These are phyloP conservation scores for Populus simonii DNA, from an alignment of 345 rosid species.

Conservation along the genomic window DNA sequence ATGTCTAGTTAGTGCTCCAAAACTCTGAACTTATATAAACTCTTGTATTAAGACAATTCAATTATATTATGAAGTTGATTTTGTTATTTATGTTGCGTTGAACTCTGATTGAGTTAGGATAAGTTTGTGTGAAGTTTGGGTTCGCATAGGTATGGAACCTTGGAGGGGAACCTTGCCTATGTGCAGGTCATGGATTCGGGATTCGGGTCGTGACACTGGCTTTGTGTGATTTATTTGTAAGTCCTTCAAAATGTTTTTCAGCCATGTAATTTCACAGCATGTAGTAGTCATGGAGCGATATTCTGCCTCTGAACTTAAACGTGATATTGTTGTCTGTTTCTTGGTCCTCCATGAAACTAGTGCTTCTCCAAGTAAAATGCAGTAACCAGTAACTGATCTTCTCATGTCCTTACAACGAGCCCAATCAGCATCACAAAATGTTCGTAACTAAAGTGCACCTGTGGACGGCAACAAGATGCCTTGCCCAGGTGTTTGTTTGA, in stretches of 20 bases:
- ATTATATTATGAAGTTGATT: no score
- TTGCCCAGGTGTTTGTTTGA: background rate
- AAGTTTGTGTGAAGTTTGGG: no score
- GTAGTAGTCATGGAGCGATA: background rate
- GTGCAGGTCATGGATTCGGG: no score
- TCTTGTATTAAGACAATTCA: no score
- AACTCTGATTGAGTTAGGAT: no score
- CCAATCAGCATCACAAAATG: background rate
- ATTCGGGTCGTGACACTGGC: no score
- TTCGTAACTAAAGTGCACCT: background rate
- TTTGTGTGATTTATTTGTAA: background rate
- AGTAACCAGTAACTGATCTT: background rate
- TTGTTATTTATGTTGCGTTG: no score
- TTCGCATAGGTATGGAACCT: no score
- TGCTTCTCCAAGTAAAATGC: background rate
- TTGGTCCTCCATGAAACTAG: background rate
- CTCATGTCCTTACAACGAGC: background rate
- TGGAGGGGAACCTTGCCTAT: no score
- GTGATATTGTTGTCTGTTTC: background rate
- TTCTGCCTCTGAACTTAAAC: background rate
- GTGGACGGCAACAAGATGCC: background rate
- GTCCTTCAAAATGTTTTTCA: no score
- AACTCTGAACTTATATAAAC: no score
- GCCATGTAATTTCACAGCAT: background rate
- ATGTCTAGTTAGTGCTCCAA: no score